Conservation (phyloP, 352 stramenopile genomes). For the Poterioochromonas sp. region DNA sequence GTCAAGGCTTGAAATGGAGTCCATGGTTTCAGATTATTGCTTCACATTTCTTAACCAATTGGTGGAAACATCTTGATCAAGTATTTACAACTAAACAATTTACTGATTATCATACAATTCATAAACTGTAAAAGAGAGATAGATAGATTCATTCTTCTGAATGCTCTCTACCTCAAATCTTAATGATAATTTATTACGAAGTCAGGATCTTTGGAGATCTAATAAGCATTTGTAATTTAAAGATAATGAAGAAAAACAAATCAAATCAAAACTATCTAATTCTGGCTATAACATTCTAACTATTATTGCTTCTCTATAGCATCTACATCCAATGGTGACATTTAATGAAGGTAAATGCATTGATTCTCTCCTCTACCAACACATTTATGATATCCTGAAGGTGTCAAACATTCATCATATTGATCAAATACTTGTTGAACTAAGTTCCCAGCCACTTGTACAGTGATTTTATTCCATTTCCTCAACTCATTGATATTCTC, state of each 20-base stretch:
- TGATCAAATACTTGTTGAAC: too few relatives aligned
- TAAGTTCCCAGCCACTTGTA: too few relatives aligned
- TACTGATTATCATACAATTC: conserved; percentile 61
- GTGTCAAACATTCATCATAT: too few relatives aligned
- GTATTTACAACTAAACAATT: conserved; percentile 56
- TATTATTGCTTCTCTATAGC: neutral
- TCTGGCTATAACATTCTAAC: neutral
- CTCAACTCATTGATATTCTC: too few relatives aligned
- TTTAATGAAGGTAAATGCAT: too few relatives aligned
- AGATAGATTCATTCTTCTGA: neutral
- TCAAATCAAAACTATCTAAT: neutral
- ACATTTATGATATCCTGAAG: too few relatives aligned
- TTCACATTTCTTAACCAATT: conserved; percentile 58
- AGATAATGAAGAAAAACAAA: neutral
- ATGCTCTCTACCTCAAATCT: neutral
- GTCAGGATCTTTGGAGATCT: neutral
- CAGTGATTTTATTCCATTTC: too few relatives aligned
- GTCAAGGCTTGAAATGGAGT: conserved; percentile 51
- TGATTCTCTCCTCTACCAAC: too few relatives aligned
- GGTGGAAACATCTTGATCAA: conserved; percentile 64
- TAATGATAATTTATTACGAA: neutral
- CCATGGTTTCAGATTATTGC: conserved; percentile 73
- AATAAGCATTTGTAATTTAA: neutral
- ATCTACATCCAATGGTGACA: neutral
- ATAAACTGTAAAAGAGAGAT: conserved; percentile 49